A percentile compares a stretch with the other conserved stretches of the same genome.
These are phyloP conservation scores for Gentiana macrophylla DNA, from an alignment of 257 asterid species.

Conservation along the genomic window DNA sequence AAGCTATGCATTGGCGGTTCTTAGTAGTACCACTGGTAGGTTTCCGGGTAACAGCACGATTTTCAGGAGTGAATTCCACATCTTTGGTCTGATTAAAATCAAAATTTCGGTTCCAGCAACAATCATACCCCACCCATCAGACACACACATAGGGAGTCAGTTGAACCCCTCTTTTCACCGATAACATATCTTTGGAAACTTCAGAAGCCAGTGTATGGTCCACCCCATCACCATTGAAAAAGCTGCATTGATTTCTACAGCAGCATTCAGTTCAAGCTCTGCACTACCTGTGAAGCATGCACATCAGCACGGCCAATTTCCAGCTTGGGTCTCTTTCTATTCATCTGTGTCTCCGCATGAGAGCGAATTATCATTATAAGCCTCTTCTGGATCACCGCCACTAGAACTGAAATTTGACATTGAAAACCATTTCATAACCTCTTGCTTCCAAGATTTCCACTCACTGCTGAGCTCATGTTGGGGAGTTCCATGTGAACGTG, in stretches of 20 bases:
- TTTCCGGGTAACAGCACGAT: slow-evolving; percentile 26
- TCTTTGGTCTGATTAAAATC: slow-evolving; percentile 35
- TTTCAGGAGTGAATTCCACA: slow-evolving; percentile 38
- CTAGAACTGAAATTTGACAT: slow-evolving; percentile 44
- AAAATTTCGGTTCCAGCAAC: slow-evolving; percentile 51
- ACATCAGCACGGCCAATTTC: slow-evolving; percentile 97
- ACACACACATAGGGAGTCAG: slow-evolving; percentile 28
- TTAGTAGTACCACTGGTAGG: slow-evolving; percentile 39
- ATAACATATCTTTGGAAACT: slow-evolving; percentile 26
- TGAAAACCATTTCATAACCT: slow-evolving; percentile 87
- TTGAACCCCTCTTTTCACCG: slow-evolving; percentile 22
- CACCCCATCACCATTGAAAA: slow-evolving; percentile 33
- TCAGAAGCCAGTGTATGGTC: slow-evolving; percentile 34
- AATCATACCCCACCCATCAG: slow-evolving; percentile 59
- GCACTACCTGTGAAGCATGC: slow-evolving; percentile 35
- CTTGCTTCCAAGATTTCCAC: slow-evolving; percentile 86
- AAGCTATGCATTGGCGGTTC: slow-evolving; percentile 75
- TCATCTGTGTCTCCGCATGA: slow-evolving; percentile 39
- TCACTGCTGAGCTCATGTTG: slow-evolving; percentile 47
- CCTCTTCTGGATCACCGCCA: slow-evolving; percentile 35
- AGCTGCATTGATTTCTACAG: slow-evolving; percentile 39
- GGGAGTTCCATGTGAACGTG: slow-evolving; percentile 38
- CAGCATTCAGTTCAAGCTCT: slow-evolving; percentile 40
- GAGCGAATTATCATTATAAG: slow-evolving; percentile 33
- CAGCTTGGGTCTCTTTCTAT: slow-evolving; percentile 88